A percentile compares a stretch with the other conserved stretches of the same genome.
Conservation (phyloP, 202 grass and related monocot genomes). For the Carex sylvatica region DNA sequence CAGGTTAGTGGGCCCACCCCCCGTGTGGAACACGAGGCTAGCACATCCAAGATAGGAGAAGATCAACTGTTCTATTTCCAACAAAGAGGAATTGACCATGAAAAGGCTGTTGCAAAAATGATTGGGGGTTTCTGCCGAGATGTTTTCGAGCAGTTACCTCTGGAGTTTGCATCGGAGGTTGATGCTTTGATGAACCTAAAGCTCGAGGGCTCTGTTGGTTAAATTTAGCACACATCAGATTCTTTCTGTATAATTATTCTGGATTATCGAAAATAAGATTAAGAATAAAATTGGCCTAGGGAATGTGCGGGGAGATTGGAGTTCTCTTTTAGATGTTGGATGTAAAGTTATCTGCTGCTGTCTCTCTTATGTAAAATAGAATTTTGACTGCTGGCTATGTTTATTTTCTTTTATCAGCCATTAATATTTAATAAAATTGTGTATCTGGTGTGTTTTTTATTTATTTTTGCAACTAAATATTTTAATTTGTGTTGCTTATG, state of each 20-base stretch:
- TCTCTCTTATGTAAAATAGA: conserved; percentile 21
- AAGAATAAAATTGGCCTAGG: neutral
- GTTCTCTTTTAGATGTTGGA: neutral
- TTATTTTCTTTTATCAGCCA: neutral
- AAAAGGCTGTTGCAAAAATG: conserved; percentile 93
- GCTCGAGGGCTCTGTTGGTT: conserved; percentile 93
- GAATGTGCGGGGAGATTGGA: neutral
- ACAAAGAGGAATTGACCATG: conserved; percentile 93
- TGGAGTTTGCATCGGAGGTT: conserved; percentile 89
- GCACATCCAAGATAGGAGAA: conserved; percentile 98
- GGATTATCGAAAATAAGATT: conserved; percentile 13
- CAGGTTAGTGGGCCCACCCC: conserved; percentile 74
- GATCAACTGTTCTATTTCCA: conserved; percentile 98
- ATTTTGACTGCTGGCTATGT: conserved; percentile 19
- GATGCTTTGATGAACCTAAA: conserved; percentile 94
- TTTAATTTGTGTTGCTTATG: neutral
- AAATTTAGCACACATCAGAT: conserved; percentile 21
- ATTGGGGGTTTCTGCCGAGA: conserved; percentile 91
- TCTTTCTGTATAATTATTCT: conserved; percentile 16
- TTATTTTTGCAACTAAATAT: neutral
- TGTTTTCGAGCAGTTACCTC: conserved; percentile 84
- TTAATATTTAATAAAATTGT: neutral
- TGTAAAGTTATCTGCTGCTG: neutral
- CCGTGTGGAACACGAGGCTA: conserved; percentile 89
- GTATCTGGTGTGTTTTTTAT: neutral